Evolutionary conservation across 2,329 filamentous ascomycete species (phyloP).

Genomic region (Trichoderma asperellum): DNA sequence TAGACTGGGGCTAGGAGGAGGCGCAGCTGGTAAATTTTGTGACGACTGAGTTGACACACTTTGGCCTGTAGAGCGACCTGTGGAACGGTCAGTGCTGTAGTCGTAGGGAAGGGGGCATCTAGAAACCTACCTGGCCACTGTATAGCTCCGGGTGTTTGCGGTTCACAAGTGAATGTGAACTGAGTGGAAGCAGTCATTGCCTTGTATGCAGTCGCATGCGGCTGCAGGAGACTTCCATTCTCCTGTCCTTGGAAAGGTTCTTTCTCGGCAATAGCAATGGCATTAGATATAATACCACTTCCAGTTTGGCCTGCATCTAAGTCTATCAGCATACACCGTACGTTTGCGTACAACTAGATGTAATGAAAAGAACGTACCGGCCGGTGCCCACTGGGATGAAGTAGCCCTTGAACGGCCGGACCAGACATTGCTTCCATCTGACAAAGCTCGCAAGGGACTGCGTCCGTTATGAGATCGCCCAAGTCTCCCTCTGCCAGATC

Average conservation of each 20-base stretch:
- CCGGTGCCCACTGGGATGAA: constrained; percentile 49
- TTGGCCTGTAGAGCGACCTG: constrained; percentile 15
- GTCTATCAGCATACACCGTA: not conserved
- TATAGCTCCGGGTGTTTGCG: constrained; percentile 79
- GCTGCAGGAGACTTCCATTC: constrained; percentile 77
- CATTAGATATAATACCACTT: constrained; percentile 82
- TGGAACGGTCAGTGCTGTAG: not conserved
- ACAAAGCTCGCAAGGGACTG: constrained; percentile 63
- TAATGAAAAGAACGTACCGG: constrained; percentile 48
- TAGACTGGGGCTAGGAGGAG: constrained; percentile 9
- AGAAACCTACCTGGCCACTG: constrained; percentile 67
- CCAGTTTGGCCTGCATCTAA: constrained; percentile 20
- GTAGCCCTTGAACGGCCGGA: constrained; percentile 53
- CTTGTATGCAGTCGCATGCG: constrained; percentile 62
- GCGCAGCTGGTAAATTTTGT: not conserved
- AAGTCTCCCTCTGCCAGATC: constrained; percentile 81
- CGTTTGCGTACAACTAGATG: not conserved
- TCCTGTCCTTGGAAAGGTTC: constrained; percentile 70
- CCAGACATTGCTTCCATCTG: constrained; percentile 63
- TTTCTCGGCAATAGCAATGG: constrained; percentile 86
- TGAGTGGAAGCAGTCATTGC: constrained; percentile 75
- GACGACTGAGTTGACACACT: constrained; percentile 10
- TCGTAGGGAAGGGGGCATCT: not conserved
- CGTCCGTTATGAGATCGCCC: constrained; percentile 67
- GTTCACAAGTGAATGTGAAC: constrained; percentile 96